A percentile compares a stretch with the other conserved stretches of the same genome.
phyloP scores from a whole-genome alignment of 257 asterid species.

The Gynochthodes officinalis region DNA sequence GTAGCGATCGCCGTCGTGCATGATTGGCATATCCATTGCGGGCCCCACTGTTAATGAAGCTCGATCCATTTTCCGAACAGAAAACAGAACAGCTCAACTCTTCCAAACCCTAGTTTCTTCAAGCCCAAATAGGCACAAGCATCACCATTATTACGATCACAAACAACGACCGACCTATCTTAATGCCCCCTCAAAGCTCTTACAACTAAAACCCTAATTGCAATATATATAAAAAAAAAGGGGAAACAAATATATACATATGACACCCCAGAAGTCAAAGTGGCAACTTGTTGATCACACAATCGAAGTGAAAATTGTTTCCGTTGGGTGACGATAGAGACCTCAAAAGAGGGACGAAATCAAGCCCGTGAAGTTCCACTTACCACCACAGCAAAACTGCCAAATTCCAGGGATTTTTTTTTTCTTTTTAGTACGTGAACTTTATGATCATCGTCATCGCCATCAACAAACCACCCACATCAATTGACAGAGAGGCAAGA shows the following conservation, averaged over 20 bases:
- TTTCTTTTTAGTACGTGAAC: constrained; percentile 5
- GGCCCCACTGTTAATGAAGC: constrained; percentile 47
- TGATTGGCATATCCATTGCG: constrained; percentile 92
- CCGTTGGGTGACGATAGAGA: constrained; percentile 12
- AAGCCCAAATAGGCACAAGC: neutral
- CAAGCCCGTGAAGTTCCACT: constrained; percentile 24
- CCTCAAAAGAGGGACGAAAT: neutral
- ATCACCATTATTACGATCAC: neutral
- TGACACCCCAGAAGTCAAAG: neutral
- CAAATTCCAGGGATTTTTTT: constrained; percentile 15
- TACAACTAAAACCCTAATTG: constrained; percentile 10
- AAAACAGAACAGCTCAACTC: neutral
- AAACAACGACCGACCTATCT: too few relatives aligned
- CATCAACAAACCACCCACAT: neutral
- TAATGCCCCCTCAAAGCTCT: neutral
- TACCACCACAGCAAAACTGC: constrained; percentile 13
- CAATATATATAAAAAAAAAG: neutral
- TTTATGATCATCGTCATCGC: constrained; percentile 9
- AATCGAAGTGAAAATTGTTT: neutral
- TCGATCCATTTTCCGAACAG: constrained; percentile 53
- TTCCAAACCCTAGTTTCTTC: constrained; percentile 5
- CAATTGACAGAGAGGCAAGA: neutral
- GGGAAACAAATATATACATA: too few relatives aligned
- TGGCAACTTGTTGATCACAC: constrained; percentile 22
- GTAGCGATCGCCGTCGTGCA: constrained; percentile 90